phyloP scores from a whole-genome alignment of 441 rosid genomes.

The Theobroma grandiflorum region DNA sequence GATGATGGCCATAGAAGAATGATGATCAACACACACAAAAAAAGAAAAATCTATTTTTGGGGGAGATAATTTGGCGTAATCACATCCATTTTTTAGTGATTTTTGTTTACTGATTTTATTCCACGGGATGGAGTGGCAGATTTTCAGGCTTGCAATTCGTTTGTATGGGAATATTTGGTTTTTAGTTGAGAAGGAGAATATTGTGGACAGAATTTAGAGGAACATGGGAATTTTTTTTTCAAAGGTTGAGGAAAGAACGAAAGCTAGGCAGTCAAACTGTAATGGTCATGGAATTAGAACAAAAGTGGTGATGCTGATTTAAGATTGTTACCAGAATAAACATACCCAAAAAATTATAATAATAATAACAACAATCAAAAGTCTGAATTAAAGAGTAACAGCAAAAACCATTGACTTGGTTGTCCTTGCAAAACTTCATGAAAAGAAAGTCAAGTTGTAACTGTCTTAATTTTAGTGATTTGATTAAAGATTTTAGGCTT shows the following conservation, averaged over 20 bases:
- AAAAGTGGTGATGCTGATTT: slow-evolving; percentile 7
- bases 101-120: not conserved
- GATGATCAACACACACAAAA: not conserved
- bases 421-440: no score
- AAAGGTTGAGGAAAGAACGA: not conserved
- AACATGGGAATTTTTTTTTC: not conserved
- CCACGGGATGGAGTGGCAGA: not conserved
- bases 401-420: no score
- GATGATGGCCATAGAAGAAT: not conserved
- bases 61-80: not conserved
- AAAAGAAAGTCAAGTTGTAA: not conserved
- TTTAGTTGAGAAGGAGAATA: not conserved
- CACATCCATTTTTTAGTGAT: not conserved
- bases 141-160: not conserved
- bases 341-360: not conserved
- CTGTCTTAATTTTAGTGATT: not conserved
- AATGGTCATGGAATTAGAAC: not conserved
- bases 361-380: not conserved
- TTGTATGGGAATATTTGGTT: not conserved
- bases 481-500: not conserved
- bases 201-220: not conserved
- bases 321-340: not conserved
- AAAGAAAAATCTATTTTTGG: not conserved
- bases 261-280: slow-evolving; percentile 9
- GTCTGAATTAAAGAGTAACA: not conserved